Evolutionary conservation across 176 grass and related monocot species (phyloP), one percentile per base, ranked within the genome.

Genomic region (Stipa capillata): DNA sequence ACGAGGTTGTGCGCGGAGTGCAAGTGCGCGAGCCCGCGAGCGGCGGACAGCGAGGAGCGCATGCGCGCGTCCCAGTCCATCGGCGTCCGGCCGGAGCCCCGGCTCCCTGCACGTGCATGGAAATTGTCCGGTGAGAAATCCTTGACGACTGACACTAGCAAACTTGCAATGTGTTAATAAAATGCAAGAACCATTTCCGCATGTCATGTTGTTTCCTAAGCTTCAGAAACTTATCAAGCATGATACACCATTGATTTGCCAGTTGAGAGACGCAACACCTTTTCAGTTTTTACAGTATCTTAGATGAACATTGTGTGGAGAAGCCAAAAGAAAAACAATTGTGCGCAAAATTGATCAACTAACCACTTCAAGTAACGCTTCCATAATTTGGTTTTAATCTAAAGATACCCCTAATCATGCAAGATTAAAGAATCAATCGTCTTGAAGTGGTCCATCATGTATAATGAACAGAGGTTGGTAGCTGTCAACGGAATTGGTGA

Each of bases 1-100:
- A 87, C 90, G 4, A 95, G 83, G 62, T 33, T 89, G 28, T 89
- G 87, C 43, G 27, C 80, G 1, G 88, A 84, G 85, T 98, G 96
- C 53, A 98, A 33, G 81, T 98, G 84, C 21, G 85, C 90, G 18
- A 98, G 80, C 33, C 89, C 96, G 72, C 87, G 96, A 8, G 92
- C 86, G 44, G 96, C 87, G 5, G 84, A 89, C 74, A 98, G 69
- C 23, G 92, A 92, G 0, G 91, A 82, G 6, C 90, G 89, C 83
- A 95, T 95, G 35, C 96, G 87, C 33, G 90, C 89, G 28, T 94
- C 96, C 96, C 96, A 98, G 85, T 93, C 90, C 79, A 98, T 75
- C 21, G 96, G 96, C 23, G 87, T 93, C 72, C 85, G 85, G 2
- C 92, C 92, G 12, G 90, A 94, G 43, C 89, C 92, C 1, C 96